Percentiles rank a stretch among this genome's conserved stretches.
phyloP scores from a whole-genome alignment of 345 rosid species.

The Brassica napus region Da-Ae NC_063443.1:10289501-10290000 shows the following conservation, averaged over 20 bases:
- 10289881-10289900: conserved; percentile 51
- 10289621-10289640: background rate
- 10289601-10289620: conserved; percentile 7
- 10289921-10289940: conserved; percentile 76
- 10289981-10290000: conserved; percentile 62
- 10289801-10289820: conserved; percentile 68
- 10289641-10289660: conserved; percentile 69
- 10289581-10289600: background rate
- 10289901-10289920: conserved; percentile 66
- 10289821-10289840: conserved; percentile 33
- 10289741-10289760: conserved; percentile 81
- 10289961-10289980: conserved; percentile 97
- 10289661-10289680: conserved; percentile 95
- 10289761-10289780: conserved; percentile 86
- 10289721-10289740: conserved; percentile 84
- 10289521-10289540: conserved; percentile 75
- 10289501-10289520: conserved; percentile 97
- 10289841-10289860: conserved; percentile 2
- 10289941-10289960: conserved; percentile 96
- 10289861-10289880: background rate
- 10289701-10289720: conserved; percentile 83
- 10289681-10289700: conserved; percentile 90
- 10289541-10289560: conserved; percentile 97
- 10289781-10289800: conserved; percentile 89
- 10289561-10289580: conserved; percentile 57